Evolutionary conservation across 2,329 filamentous ascomycete species (phyloP).

Genomic region (Talaromyces marneffei): DNA sequence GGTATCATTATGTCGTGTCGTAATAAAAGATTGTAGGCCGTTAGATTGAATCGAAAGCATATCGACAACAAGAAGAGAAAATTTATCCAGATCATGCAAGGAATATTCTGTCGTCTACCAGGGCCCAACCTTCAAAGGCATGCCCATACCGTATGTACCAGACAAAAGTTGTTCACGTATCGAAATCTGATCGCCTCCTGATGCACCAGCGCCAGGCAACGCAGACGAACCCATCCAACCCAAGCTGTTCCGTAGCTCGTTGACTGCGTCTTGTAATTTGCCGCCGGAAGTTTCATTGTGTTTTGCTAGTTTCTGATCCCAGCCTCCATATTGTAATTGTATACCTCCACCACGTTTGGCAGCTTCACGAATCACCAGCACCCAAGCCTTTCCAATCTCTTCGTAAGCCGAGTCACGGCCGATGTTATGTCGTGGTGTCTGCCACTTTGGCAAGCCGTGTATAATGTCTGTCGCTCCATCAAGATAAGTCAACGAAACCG

Average conservation of each 20-base stretch:
- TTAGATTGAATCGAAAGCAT: conserved; percentile 14
- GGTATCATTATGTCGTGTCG: conserved; percentile 42
- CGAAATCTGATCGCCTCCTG: conserved; percentile 38
- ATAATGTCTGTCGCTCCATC: conserved; percentile 87
- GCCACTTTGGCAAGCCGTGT: conserved; percentile 85
- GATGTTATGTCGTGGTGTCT: conserved; percentile 77
- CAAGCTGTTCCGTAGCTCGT: conserved; percentile 66
- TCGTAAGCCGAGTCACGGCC: conserved; percentile 96
- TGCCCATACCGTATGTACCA: conserved; percentile 51
- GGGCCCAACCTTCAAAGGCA: conserved; percentile 51
- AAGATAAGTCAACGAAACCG: conserved; percentile 76
- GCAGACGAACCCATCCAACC: conserved; percentile 65
- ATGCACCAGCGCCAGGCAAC: conserved; percentile 24
- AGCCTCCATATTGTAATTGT: conserved; percentile 78
- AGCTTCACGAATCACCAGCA: conserved; percentile 81
- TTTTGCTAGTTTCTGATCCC: conserved; percentile 80
- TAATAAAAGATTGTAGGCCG: conserved; percentile 10
- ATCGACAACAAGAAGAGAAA: conserved; percentile 9
- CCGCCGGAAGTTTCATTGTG: conserved; percentile 85
- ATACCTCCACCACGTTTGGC: conserved; percentile 88
- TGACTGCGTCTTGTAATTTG: conserved; percentile 71
- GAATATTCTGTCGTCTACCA: conserved; percentile 38
- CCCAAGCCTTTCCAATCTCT: conserved; percentile 91
- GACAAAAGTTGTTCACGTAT: conserved; percentile 53
- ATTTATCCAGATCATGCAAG: conserved; percentile 1